Base-by-base conservation (phyloP, 306 rosid species). In the Cicer chorassanicum region DNA sequence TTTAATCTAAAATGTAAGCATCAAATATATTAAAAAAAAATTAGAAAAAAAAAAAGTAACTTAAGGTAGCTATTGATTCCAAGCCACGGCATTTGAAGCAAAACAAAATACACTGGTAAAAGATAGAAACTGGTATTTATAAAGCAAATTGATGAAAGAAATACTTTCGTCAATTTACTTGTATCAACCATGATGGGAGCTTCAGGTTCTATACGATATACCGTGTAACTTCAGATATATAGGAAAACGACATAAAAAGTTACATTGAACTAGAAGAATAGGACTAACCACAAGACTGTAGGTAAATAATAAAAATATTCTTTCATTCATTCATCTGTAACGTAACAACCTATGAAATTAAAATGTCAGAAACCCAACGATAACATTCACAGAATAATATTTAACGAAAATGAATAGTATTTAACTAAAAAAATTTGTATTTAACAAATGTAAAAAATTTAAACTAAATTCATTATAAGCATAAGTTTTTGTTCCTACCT, bases 261-360 rank as follows among this genome's bases (percentile, higher is more conserved):
- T 19, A 69, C 21, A 19, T 16, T 12, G 45, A 60, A 48, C 9
- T 48, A 36, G 13, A 72, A 9, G 8, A 49, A 24, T 13, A 44
- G 41, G 3, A 72, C 42, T 6, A 54, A 7, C 65, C 68, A 21
- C 60, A 15, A 60, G 4, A 21, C n/a, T 7, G 44, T 40, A 41
- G 0, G 11, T 51, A 6, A 6, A 19, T 65, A 41, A 59, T 29
- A 63, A 9, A 60, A 12, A 69, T 69, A 61, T 7, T 68, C 39
- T 61, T 75, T 62, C 80, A 62, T 64, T 71, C 65, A 29, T 29
- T 60, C 39, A 54, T 44, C 62, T 34, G 45, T 51, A 21, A 65
- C 0, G 44, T 70, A 75, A 62, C 29, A 70, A 57, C 40, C 49
- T 69, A 64, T 44, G 14, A 13, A 34, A 70, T 6, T 63, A 34